Base-by-base conservation (phyloP, 306 rosid species). In the Cicer bijugum region DNA sequence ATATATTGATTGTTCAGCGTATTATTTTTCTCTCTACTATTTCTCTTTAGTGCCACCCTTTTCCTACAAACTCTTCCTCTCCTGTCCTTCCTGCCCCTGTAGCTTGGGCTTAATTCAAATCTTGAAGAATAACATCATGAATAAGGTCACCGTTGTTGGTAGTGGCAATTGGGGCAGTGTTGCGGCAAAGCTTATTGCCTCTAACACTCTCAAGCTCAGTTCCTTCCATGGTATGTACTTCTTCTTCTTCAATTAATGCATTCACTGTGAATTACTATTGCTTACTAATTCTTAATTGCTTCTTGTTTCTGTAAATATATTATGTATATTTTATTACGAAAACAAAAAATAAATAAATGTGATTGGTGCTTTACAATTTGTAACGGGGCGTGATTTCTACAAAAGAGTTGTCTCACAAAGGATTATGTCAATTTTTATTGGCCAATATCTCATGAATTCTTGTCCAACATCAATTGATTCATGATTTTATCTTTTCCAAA, bases 131-230 rank as follows among this genome's bases (percentile, higher is more conserved):
- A 35, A 35, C 74, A 11, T n/a, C 4, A 75, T 67, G 80, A 42
- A 12, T 23, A 94, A 75, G 80, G 93, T 94, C 80, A 76, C 97
- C n/a, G 69, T 94, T 16, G 81, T 91, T 46, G 99, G 99, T 6
- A 94, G 99, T 51, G 99, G 97, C 51, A 91, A 91, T 48, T 94
- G 97, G 97, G 99, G 99, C 9, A 89, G 95, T 72, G 97, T 94
- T 28, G 97, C 99, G 1, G 81, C 95, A 43, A 91, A 86, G 86
- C 97, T 94, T 82, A 86, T 91, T 80, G 99, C 99, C 43, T 89
- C 91, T 39, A 91, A 94, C 78, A 81, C 99, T 51, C 75, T 85
- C 75, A 67, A 51, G 17, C 89, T 85, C 23, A 38, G 68, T 61
- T 80, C 89, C 37, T 94, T 91, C 77, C 84, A 94, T 62, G 99